Evolutionary conservation across 2,329 filamentous ascomycete species (phyloP), one percentile per base, ranked within the genome.

Genomic region (Fusarium sp.): DNA sequence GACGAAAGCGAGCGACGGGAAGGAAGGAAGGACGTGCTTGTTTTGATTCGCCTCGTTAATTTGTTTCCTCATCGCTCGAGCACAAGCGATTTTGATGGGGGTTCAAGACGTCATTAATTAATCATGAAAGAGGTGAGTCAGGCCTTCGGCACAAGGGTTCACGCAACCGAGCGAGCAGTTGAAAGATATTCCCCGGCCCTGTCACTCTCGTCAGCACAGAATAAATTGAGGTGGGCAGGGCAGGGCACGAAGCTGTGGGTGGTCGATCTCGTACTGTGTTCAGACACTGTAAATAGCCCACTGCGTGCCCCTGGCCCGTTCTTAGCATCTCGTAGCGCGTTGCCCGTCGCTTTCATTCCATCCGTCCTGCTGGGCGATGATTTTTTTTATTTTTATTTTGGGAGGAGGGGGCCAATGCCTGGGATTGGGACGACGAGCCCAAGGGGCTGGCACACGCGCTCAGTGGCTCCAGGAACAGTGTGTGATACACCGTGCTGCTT

Each of bases 211-310:
- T 42, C 40, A 47, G 42, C 20, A 47, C 42, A 22, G 22, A 47
- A 47, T 47, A 47, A 47, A 47, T 47, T 47, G 42, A 47, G 42
- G 42, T 47, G 42, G 42, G 42, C 20, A 25, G 13, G 38, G 42
- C 20, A 69, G 65, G 35, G 31, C 27, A 57, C 31, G 33, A 31
- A 62, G 27, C 47, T 52, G 16, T 31, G 27, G 31, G 8, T 31
- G 27, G 25, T 59, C 71, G 71, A 74, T 74, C 71, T 74, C 68
- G 52, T 63, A 74, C 71, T 74, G 71, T 74, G 71, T 74, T 74
- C 71, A 74, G 54, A 33, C 71, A 74, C 71, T 72, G 71, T 74
- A 33, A 36, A 63, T 65, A 59, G 57, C 35, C 50, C 71, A 67
- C 25, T n/a, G 52, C 52, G 13, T 31, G 27, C 18, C 50, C 71